Percentiles rank a stretch among this genome's conserved stretches.
These are phyloP conservation scores for Paecilomyces niveus DNA, from an alignment of 2,329 filamentous ascomycete species.

Conservation along the genomic window DNA sequence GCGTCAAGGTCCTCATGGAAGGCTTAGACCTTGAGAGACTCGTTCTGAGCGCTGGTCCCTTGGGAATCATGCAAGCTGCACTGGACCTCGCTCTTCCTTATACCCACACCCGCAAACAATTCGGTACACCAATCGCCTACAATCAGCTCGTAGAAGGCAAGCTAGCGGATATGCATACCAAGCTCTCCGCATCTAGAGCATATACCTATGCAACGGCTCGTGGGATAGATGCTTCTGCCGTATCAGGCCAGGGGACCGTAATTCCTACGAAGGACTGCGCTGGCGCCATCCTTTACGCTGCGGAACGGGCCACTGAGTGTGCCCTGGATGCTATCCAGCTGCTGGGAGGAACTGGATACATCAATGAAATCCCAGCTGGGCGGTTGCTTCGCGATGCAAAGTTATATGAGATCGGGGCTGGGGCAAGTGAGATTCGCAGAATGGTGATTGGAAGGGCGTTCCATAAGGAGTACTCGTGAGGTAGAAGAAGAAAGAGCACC, in stretches of 20 bases:
- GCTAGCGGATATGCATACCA: slow-evolving; percentile 95
- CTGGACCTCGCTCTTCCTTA: slow-evolving; percentile 85
- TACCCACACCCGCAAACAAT: slow-evolving; percentile 82
- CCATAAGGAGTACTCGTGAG: slow-evolving; percentile 67
- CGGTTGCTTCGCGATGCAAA: slow-evolving; percentile 71
- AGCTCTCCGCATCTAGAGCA: slow-evolving; percentile 71
- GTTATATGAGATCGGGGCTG: slow-evolving; percentile 94
- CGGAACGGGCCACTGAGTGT: slow-evolving; percentile 81
- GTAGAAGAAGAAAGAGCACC: neutral
- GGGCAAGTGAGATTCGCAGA: slow-evolving; percentile 85
- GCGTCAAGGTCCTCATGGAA: slow-evolving; percentile 90
- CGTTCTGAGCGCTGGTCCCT: slow-evolving; percentile 80
- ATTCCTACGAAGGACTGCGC: slow-evolving; percentile 89
- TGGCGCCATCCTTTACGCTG: slow-evolving; percentile 86
- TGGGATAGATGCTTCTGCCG: slow-evolving; percentile 66
- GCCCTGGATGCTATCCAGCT: slow-evolving; percentile 85
- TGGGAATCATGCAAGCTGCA: slow-evolving; percentile 87
- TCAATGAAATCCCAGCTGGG: slow-evolving; percentile 90
- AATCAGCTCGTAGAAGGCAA: slow-evolving; percentile 93
- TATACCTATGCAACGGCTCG: slow-evolving; percentile 83
- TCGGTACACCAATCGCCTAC: slow-evolving; percentile 75
- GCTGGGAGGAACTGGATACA: slow-evolving; percentile 90
- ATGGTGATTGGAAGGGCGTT: slow-evolving; percentile 93
- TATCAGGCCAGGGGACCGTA: slow-evolving; percentile 19
- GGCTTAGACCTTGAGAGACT: slow-evolving; percentile 90